These are phyloP conservation scores for Dactylorhiza incarnata DNA, from an alignment of 106 monocot species.

Conservation along the genomic window DNA sequence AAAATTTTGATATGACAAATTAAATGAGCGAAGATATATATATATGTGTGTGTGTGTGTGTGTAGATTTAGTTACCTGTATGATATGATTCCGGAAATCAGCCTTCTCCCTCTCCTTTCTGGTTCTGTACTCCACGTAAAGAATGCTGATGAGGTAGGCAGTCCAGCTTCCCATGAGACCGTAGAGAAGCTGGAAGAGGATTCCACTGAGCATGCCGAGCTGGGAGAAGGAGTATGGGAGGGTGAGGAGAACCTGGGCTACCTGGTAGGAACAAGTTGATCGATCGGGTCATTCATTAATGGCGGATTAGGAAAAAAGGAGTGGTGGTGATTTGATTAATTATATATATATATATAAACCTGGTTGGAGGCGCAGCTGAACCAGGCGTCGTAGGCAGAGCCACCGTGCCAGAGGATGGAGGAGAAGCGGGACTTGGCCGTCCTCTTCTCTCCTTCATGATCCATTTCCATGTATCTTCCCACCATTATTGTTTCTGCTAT, in stretches of 20 bases:
- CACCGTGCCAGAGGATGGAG: slow-evolving; percentile 63
- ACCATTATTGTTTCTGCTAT: slow-evolving; percentile 47
- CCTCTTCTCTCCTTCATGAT: slow-evolving; percentile 35
- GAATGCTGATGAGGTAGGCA: slow-evolving; percentile 69
- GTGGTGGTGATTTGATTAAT: background rate
- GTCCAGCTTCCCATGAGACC: slow-evolving; percentile 77
- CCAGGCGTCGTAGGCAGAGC: slow-evolving; percentile 75
- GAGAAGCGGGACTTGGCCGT: slow-evolving; percentile 56
- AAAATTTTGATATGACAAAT: too few relatives aligned
- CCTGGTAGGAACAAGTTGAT: slow-evolving; percentile 20
- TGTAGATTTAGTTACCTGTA: slow-evolving; percentile 44
- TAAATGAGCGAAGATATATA: too few relatives aligned
- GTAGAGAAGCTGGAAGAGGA: slow-evolving; percentile 57
- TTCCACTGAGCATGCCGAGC: slow-evolving; percentile 61
- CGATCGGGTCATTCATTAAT: background rate
- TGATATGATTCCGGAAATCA: slow-evolving; percentile 69
- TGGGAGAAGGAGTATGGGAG: slow-evolving; percentile 77
- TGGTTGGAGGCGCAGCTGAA: slow-evolving; percentile 84
- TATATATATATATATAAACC: slow-evolving; percentile 25
- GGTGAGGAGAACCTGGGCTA: slow-evolving; percentile 68
- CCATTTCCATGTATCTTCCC: slow-evolving; percentile 73
- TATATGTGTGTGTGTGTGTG: too few relatives aligned
- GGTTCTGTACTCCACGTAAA: slow-evolving; percentile 70
- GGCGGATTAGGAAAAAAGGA: background rate
- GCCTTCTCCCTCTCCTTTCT: slow-evolving; percentile 80